Evolutionary conservation across 208 protist genomes (phyloP).

Genomic region (Crithidia thermophila): DNA sequence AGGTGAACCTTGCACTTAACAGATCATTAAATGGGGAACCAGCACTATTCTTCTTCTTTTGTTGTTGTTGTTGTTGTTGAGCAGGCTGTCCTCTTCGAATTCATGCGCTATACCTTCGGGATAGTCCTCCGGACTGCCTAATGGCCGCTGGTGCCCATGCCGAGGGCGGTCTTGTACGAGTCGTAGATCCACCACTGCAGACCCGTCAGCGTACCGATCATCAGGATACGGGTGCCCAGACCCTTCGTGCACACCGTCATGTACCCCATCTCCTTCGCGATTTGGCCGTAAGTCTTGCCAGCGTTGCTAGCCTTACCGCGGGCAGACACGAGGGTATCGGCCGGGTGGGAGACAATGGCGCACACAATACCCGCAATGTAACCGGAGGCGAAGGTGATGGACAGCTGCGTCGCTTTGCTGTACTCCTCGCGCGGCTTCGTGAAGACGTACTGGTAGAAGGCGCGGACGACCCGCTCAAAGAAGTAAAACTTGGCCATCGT

Average conservation of each 20-base stretch:
- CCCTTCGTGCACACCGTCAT: slow-evolving; percentile 88
- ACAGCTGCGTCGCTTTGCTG: slow-evolving; percentile 87
- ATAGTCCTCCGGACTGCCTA: too few species aligned
- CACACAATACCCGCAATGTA: slow-evolving; percentile 95
- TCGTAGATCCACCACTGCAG: slow-evolving; percentile 97
- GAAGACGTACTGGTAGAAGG: slow-evolving; percentile 91
- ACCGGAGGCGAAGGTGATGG: slow-evolving; percentile 93
- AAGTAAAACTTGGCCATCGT: slow-evolving; percentile 96
- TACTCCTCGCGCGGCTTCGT: slow-evolving; percentile 80
- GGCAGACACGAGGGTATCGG: slow-evolving; percentile 94
- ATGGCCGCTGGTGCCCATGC: slow-evolving; percentile 70
- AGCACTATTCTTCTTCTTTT: too few species aligned
- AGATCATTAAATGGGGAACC: too few species aligned
- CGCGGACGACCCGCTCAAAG: slow-evolving; percentile 87
- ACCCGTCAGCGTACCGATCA: slow-evolving; percentile 97
- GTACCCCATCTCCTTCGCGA: slow-evolving; percentile 88
- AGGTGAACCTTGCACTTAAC: too few species aligned
- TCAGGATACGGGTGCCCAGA: slow-evolving; percentile 94
- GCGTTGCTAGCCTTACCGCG: slow-evolving; percentile 89
- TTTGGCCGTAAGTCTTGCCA: slow-evolving; percentile 77
- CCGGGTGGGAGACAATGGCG: slow-evolving; percentile 97
- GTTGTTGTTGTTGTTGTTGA: too few species aligned
- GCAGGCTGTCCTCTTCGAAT: too few species aligned
- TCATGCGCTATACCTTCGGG: too few species aligned
- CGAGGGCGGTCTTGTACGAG: slow-evolving; percentile 64